Conservation (phyloP, 257 asterid genomes). For the Galeopsis tetrahit region DNA sequence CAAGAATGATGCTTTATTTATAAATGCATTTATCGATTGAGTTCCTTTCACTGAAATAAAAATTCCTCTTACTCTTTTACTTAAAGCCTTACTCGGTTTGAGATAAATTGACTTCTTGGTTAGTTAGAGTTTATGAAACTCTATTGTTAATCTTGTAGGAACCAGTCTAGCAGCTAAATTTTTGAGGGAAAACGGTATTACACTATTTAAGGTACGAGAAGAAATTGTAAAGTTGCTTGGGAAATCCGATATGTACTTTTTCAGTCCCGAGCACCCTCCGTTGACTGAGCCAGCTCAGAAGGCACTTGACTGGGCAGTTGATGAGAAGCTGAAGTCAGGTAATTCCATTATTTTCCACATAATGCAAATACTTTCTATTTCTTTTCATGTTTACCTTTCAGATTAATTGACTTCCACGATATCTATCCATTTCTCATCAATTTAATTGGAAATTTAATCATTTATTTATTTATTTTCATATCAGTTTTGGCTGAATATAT, state of each 20-base stretch:
- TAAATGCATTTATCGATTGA: slow-evolving; percentile 4
- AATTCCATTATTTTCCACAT: slow-evolving; percentile 16
- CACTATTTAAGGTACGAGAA: slow-evolving; percentile 72
- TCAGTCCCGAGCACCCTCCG: slow-evolving; percentile 89
- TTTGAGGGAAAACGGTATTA: slow-evolving; percentile 80
- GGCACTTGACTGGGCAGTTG: slow-evolving; percentile 90
- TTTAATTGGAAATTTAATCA: neutral
- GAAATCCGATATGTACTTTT: slow-evolving; percentile 64
- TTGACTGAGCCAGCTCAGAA: slow-evolving; percentile 85
- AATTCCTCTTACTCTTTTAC: neutral
- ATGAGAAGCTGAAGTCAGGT: slow-evolving; percentile 92
- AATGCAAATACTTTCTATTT: neutral
- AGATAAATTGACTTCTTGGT: neutral
- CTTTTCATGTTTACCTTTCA: neutral
- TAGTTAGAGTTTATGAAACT: slow-evolving; percentile 15
- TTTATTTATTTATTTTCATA: neutral
- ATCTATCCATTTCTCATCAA: neutral
- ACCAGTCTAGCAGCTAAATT: slow-evolving; percentile 84
- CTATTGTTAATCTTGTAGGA: slow-evolving; percentile 52
- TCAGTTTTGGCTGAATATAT: neutral
- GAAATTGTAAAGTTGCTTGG: slow-evolving; percentile 73
- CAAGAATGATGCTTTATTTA: neutral
- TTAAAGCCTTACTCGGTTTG: neutral
- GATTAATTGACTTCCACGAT: slow-evolving; percentile 18
- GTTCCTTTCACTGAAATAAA: slow-evolving; percentile 5